These are phyloP conservation scores for Gossypium raimondii DNA, from an alignment of 345 rosid genomes.

Conservation along the genomic window DNA sequence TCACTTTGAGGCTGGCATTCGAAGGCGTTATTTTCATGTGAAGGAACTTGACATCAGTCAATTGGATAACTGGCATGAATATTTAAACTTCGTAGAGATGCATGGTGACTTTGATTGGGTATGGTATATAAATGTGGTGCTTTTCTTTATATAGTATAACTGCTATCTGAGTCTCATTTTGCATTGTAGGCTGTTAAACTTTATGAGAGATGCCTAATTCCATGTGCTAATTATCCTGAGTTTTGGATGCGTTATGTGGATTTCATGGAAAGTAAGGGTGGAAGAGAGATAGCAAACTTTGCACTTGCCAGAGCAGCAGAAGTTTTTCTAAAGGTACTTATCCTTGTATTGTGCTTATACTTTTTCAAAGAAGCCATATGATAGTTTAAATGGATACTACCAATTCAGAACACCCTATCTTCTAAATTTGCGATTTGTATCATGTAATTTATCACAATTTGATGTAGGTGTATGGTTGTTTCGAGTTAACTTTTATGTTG, in stretches of 20 bases:
- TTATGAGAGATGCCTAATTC: slow-evolving; percentile 85
- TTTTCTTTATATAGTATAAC: slow-evolving; percentile 12
- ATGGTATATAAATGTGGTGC: slow-evolving; percentile 23
- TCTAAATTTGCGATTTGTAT: slow-evolving; percentile 1
- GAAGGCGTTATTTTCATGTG: slow-evolving; percentile 76
- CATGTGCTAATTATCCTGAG: slow-evolving; percentile 78
- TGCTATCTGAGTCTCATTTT: slow-evolving; percentile 11
- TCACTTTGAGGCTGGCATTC: slow-evolving; percentile 57
- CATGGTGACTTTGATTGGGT: slow-evolving; percentile 93
- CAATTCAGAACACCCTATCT: background rate
- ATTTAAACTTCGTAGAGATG: slow-evolving; percentile 72
- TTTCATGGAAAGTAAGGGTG: slow-evolving; percentile 80
- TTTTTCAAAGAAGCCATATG: background rate
- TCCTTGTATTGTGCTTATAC: slow-evolving; percentile 8
- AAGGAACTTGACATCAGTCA: slow-evolving; percentile 56
- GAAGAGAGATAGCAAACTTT: slow-evolving; percentile 80
- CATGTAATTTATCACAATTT: background rate
- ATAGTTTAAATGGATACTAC: background rate
- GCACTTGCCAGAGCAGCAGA: slow-evolving; percentile 70
- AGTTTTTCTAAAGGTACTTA: slow-evolving; percentile 64
- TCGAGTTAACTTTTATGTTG: background rate
- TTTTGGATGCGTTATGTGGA: slow-evolving; percentile 94
- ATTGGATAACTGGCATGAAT: slow-evolving; percentile 77
- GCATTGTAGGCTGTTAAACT: slow-evolving; percentile 66
- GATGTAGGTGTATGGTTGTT: background rate